Base-by-base conservation (phyloP, 192 early-diverging fungal genomes). In the Mortierella claussenii region DNA sequence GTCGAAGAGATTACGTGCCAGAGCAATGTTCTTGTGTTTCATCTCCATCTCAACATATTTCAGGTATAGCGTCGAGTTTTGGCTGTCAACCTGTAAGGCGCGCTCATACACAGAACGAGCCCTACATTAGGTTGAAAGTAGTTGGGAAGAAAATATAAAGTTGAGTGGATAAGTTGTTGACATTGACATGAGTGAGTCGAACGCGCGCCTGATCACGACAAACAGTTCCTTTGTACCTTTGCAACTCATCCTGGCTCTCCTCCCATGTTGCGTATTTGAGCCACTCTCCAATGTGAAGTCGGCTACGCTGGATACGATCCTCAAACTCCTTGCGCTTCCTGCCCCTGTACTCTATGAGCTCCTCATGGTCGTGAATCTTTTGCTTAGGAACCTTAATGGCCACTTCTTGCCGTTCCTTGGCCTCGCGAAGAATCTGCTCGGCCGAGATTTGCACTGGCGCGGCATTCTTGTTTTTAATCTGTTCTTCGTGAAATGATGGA, bases 361-460 rank as follows among this genome's bases (percentile, higher is more conserved):
- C 98, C 61, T 97, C 96, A 28, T 90, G 82, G 69, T 98, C 97
- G 10, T 92, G 83, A 60, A 99, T 96, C 81, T 91, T 89, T 83
- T 98, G 93, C 79, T 93, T 84, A 11, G 96, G 86, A 53, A 90
- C 81, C 55, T 82, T 78, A 67, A 87, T 81, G 34, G 87, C 83
- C 8, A 84, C 57, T 76, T 93, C 88, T 60, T 88, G 79, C 36
- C 92, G 89, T 56, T 95, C 94, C 65, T 94, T 91, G 13, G 96
- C 93, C 76, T 99, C 98, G 36, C 95, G 89, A 27, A 99, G 89
- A 48, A 99, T 93, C 83, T 99, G 98, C 83, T 99, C 98, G 15
- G 98, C 98, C 23, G 97, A 98, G 80, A 99, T 99, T 80, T 99
- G 98, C 18, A 98, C 87, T 8, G 92, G 88, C n/a, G 96, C 96